Evolutionary conservation across 139 green algal species (phyloP), one percentile per base, ranked within the genome.

Genomic region (Micromonas pusilla): DNA sequence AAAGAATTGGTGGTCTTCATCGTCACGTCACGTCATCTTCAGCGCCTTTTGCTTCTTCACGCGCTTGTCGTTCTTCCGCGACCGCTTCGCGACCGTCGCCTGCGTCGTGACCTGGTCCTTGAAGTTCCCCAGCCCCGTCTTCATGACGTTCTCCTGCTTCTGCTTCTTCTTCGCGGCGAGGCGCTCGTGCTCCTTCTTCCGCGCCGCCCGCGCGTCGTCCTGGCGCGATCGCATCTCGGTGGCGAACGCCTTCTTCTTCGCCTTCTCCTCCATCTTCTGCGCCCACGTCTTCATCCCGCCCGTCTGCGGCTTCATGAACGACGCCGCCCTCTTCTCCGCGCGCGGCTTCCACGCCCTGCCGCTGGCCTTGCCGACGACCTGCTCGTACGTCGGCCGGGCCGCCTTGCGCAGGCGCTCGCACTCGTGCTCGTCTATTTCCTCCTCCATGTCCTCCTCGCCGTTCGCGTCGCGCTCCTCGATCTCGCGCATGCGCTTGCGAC

Each of bases 101-200:
- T 57, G 9, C 45, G n/a, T 72, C 4, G 65, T 72, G 30, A 72
- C 38, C 65, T 37, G 3, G 9, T 9, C 9, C 65, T 38, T 37
- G 13, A 4, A 33, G n/a, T 20, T 2, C 23, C 65, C 65, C 28
- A 52, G 3, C 13, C 65, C 65, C 65, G 65, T 72, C n/a, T 3
- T 2, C 13, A 20, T 4, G 23, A 25, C 3, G 30, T 72, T 72
- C 26, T 37, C 65, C 65, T 72, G n/a, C 65, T 72, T 72, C 30
- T 72, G n/a, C 26, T 26, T 13, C 65, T 72, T 72, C 28, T 52
- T 52, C 28, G 4, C 30, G 26, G 32, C 65, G n/a, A 25, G 65
- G n/a, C 65, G 65, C 65, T 72, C 65, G 65, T 33, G 65, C 30
- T 72, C 65, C 26, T 32, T 26, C 65, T 72, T 72, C 26, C 13